Evolutionary conservation across 352 stramenopile genomes (phyloP).

Genomic region (Pythium coloratum): DNA sequence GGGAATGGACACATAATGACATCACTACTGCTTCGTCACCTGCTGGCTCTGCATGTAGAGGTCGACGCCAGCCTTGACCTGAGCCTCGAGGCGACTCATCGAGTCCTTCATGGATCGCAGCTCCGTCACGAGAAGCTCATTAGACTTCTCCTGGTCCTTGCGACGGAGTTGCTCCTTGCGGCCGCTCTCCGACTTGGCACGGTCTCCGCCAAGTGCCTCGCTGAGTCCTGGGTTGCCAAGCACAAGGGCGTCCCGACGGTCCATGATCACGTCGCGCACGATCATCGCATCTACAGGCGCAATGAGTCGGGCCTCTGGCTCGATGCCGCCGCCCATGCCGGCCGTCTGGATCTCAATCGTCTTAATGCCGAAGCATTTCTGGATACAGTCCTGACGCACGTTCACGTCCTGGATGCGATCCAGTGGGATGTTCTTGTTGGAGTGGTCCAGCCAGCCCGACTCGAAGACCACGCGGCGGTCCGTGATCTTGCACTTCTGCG

Average conservation of each 20-base stretch:
- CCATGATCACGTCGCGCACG: constrained; percentile 45
- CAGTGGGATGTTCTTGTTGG: constrained; percentile 42
- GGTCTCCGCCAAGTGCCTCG: neutral
- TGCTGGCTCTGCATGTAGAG: constrained; percentile 14
- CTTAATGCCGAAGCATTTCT: constrained; percentile 37
- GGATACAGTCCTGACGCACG: constrained; percentile 36
- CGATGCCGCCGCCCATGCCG: constrained; percentile 16
- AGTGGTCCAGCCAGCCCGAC: constrained; percentile 41
- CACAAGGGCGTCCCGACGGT: constrained; percentile 42
- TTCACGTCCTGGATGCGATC: constrained; percentile 55
- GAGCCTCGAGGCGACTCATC: constrained; percentile 20
- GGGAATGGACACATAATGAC: neutral
- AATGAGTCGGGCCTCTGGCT: constrained; percentile 33
- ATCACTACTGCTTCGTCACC: neutral
- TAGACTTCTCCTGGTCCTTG: neutral
- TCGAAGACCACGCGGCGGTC: constrained; percentile 40
- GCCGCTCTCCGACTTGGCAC: neutral
- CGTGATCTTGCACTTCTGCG: constrained; percentile 41
- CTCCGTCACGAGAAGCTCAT: constrained; percentile 14
- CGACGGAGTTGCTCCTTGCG: neutral
- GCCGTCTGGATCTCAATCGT: constrained; percentile 47
- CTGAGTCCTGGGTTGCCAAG: constrained; percentile 22
- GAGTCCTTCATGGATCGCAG: constrained; percentile 21
- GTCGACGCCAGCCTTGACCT: constrained; percentile 22
- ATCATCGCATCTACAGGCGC: constrained; percentile 35